Evolutionary conservation across 768 basidiomycete genomes (phyloP), one percentile per base, ranked within the genome.

Genomic region (Termitomyces sp.): DNA sequence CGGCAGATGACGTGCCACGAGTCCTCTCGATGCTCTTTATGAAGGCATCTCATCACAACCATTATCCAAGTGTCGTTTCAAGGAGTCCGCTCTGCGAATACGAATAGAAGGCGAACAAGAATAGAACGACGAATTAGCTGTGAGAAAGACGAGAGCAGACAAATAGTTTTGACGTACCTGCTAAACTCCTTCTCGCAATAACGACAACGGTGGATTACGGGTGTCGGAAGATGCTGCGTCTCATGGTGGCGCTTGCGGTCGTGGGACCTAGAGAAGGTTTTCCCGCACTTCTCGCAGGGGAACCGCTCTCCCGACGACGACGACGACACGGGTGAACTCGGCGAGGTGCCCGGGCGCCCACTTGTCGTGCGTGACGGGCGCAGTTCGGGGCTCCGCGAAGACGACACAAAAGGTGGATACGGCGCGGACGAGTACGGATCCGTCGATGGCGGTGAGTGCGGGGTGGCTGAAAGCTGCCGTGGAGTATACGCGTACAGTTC

Each of bases 181-280:
- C 87, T 88, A 69, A 91, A 90, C 66, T 85, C 85, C 71, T 90
- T 91, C 64, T 80, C 78, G 71, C 90, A 92, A 68, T 77, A 85
- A 28, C 79, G 80, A 72, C 90, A 92, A 52, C 78, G 80, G 68
- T 92, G 88, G 62, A 82, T 73, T 57, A 84, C 77, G 22, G 87
- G 85, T 15, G 79, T 76, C 36, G 84, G 68, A 45, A 84, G 77
- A 65, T 91, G 89, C 64, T 89, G 86, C 16, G 86, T 88, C 70
- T 90, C 88, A 63, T 83, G 82, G 72, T 92, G 90, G 60, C 90
- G 81, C 72, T 91, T 89, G 62, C 87, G 82, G 72, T 92, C 90
- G 70, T 91, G 88, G 57, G 86, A 79, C 60, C 90, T 82, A 34
- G 88, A 89, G 69, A 92, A 92, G 26, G 88, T 86, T 71, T 87